Percentiles rank a stretch among this genome's conserved stretches.
phyloP scores from a whole-genome alignment of 2,329 filamentous ascomycete genomes.

The Neofusicoccum laricinum region DNA sequence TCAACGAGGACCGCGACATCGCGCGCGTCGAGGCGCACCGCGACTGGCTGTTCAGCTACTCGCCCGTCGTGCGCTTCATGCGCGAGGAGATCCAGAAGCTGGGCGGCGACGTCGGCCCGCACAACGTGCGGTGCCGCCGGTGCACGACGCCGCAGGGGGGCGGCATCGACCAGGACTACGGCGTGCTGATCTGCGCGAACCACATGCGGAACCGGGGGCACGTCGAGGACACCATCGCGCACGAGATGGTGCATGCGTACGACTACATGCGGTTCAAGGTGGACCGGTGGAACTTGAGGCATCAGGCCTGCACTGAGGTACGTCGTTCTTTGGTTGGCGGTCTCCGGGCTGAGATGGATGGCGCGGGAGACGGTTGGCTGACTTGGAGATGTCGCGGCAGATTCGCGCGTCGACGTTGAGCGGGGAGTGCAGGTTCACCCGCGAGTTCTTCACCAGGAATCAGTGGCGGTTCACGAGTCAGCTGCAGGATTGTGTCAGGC shows the following conservation, averaged over 20 bases:
- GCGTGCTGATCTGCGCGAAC: slow-evolving; percentile 91
- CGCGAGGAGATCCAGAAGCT: slow-evolving; percentile 75
- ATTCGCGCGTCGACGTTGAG: slow-evolving; percentile 90
- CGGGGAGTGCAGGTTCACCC: slow-evolving; percentile 87
- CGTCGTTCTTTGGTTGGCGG: slow-evolving; percentile 22
- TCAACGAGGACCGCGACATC: slow-evolving; percentile 76
- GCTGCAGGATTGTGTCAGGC: slow-evolving; percentile 86
- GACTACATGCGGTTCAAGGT: slow-evolving; percentile 91
- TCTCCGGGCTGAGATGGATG: too few relatives aligned
- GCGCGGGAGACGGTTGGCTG: not conserved
- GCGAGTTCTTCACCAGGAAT: slow-evolving; percentile 79
- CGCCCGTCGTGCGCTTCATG: slow-evolving; percentile 81
- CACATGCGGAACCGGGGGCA: slow-evolving; percentile 76
- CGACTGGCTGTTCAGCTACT: slow-evolving; percentile 80
- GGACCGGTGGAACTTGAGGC: slow-evolving; percentile 75
- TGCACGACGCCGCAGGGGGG: slow-evolving; percentile 73
- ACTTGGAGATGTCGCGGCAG: slow-evolving; percentile 40
- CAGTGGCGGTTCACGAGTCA: slow-evolving; percentile 91
- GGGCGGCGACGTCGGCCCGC: slow-evolving; percentile 68
- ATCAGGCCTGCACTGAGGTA: slow-evolving; percentile 93
- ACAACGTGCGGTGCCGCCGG: slow-evolving; percentile 78
- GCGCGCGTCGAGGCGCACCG: slow-evolving; percentile 75
- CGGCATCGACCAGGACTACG: slow-evolving; percentile 81
- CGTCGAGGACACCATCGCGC: slow-evolving; percentile 88
- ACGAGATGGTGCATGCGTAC: slow-evolving; percentile 98